Evolutionary conservation across 2,329 filamentous ascomycete genomes (phyloP).

Genomic region (Colletotrichum sojae): DNA sequence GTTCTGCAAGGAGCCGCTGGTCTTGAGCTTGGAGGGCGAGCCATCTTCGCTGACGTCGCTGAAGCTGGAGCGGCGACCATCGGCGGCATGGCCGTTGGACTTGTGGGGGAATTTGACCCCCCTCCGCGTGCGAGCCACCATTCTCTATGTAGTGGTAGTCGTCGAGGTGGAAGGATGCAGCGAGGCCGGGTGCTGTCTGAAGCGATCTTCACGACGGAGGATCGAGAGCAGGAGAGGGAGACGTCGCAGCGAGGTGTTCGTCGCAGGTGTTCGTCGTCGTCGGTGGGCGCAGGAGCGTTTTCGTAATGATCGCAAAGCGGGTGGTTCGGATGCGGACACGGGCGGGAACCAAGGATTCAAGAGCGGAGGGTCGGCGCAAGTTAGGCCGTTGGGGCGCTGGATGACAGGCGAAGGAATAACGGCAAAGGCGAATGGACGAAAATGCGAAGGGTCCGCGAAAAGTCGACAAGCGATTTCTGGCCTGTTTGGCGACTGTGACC

Average conservation of each 20-base stretch:
- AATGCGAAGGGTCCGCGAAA: background rate
- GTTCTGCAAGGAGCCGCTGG: conserved; percentile 49
- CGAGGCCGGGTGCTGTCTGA: background rate
- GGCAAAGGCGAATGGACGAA: conserved; percentile 6
- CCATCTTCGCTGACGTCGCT: conserved; percentile 77
- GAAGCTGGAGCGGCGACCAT: conserved; percentile 78
- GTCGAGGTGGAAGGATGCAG: background rate
- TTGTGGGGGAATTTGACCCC: conserved; percentile 70
- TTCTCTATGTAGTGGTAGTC: conserved; percentile 15
- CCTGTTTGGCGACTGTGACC: background rate
- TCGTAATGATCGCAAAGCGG: conserved; percentile 17
- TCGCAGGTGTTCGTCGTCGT: background rate
- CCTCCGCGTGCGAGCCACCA: conserved; percentile 59
- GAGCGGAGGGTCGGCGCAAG: conserved; percentile 38
- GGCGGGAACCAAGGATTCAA: conserved; percentile 6
- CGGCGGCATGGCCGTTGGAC: conserved; percentile 61
- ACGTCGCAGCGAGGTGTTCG: background rate
- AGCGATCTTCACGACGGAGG: background rate
- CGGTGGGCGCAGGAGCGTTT: background rate
- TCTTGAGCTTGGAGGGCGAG: conserved; percentile 51
- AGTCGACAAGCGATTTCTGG: conserved; percentile 14
- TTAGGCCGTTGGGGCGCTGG: conserved; percentile 24
- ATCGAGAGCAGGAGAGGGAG: background rate
- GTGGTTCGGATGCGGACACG: conserved; percentile 35
- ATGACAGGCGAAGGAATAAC: background rate